Conservation (phyloP, 2,329 filamentous ascomycete genomes). For the Massarina eburnea region DNA sequence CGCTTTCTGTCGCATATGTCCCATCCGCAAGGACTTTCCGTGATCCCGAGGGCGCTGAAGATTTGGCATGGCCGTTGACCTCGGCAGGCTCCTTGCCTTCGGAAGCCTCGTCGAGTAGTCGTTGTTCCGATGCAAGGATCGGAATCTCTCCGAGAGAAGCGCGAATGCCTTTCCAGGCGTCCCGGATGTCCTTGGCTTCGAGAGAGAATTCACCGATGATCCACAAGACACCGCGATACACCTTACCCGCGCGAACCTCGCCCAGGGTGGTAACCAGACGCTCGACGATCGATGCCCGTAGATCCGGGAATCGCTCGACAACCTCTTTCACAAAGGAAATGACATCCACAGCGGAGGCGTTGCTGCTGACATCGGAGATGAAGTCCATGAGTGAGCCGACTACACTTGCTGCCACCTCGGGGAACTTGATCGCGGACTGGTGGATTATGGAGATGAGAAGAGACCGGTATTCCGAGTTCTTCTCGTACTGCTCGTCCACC, state of each 20-base stretch:
- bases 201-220: slow-evolving; percentile 97
- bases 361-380: slow-evolving; percentile 98
- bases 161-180: slow-evolving; percentile 95
- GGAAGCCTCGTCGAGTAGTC: slow-evolving; percentile 77
- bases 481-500: slow-evolving; percentile 97
- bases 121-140: slow-evolving; percentile 91
- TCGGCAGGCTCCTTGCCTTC: slow-evolving; percentile 63
- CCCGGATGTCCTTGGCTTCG: slow-evolving; percentile 89
- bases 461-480: slow-evolving; percentile 65
- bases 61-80: slow-evolving; percentile 77
- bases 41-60: slow-evolving; percentile 76
- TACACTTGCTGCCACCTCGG: slow-evolving; percentile 93
- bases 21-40: slow-evolving; percentile 92
- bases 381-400: slow-evolving; percentile 98
- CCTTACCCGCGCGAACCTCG: slow-evolving; percentile 94
- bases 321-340: slow-evolving; percentile 99
- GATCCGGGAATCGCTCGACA: slow-evolving; percentile 92
- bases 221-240: slow-evolving; percentile 95
- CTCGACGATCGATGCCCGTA: slow-evolving; percentile 83
- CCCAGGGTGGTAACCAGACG: slow-evolving; percentile 86
- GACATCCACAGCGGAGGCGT: slow-evolving; percentile 92
- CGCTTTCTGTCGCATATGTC: slow-evolving; percentile 96
- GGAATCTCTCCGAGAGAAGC: slow-evolving; percentile 95
- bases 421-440: slow-evolving; percentile 98
- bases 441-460: slow-evolving; percentile 96